Evolutionary conservation across 2,329 filamentous ascomycete genomes (phyloP).

Genomic region (Penicillium sp.): DNA sequence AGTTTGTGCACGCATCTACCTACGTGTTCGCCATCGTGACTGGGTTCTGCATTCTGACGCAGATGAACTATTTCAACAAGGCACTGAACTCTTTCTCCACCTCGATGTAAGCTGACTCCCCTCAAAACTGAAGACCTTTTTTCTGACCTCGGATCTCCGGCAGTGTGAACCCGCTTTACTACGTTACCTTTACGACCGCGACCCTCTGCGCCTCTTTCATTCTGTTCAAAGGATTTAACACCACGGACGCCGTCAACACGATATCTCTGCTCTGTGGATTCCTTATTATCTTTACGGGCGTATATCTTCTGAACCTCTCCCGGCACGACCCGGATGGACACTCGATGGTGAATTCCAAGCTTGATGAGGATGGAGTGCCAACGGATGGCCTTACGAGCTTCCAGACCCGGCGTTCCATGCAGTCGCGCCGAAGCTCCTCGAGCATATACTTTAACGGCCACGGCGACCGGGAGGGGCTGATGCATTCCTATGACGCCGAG

Average conservation of each 20-base stretch:
- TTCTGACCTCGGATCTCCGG: conserved; percentile 6
- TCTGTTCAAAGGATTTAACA: conserved; percentile 95
- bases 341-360: conserved; percentile 61
- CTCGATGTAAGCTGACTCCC: conserved; percentile 72
- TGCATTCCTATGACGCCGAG: conserved; percentile 87
- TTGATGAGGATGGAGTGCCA: conserved; percentile 69
- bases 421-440: conserved; percentile 72
- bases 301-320: conserved; percentile 95
- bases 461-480: conserved; percentile 76
- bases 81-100: conserved; percentile 95
- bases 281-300: conserved; percentile 90
- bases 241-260: conserved; percentile 85
- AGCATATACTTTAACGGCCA: conserved; percentile 58
- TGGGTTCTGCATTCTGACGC: conserved; percentile 88
- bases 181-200: conserved; percentile 94
- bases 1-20: conserved; percentile 91
- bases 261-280: conserved; percentile 91
- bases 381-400: conserved; percentile 89
- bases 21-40: conserved; percentile 97
- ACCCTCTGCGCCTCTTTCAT: conserved; percentile 95
- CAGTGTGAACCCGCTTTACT: conserved; percentile 94
- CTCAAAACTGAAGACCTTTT: not conserved
- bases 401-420: conserved; percentile 92
- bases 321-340: conserved; percentile 84
- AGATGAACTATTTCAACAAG: conserved; percentile 99